phyloP scores from a whole-genome alignment of 2,329 filamentous ascomycete species.

The Diaporthe aspalathi region DNA sequence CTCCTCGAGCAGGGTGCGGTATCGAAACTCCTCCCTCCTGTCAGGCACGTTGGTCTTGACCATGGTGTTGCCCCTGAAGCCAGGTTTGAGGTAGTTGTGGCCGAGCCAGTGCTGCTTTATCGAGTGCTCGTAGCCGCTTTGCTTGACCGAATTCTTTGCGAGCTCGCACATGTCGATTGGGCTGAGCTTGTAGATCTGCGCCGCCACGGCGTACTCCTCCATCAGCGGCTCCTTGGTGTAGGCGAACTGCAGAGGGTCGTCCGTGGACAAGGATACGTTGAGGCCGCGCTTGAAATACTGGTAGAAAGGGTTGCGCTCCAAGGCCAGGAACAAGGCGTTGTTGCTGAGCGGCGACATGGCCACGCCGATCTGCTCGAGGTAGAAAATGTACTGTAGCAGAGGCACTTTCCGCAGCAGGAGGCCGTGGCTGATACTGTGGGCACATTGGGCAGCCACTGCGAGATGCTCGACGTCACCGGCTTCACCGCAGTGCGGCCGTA shows the following conservation, averaged over 20 bases:
- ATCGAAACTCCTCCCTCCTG: slow-evolving; percentile 87
- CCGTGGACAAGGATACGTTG: slow-evolving; percentile 95
- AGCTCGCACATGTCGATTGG: slow-evolving; percentile 99
- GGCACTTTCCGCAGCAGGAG: slow-evolving; percentile 93
- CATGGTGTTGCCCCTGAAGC: slow-evolving; percentile 88
- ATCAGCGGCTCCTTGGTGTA: slow-evolving; percentile 99
- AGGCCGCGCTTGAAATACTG: slow-evolving; percentile 95
- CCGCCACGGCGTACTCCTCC: slow-evolving; percentile 97
- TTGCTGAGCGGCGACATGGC: slow-evolving; percentile 99
- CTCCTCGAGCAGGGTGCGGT: slow-evolving; percentile 88
- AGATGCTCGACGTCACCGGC: slow-evolving; percentile 97
- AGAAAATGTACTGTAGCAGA: slow-evolving; percentile 95
- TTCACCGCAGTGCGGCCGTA: slow-evolving; percentile 95
- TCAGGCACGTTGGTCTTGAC: slow-evolving; percentile 97
- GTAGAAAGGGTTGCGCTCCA: slow-evolving; percentile 96
- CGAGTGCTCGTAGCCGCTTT: slow-evolving; percentile 90
- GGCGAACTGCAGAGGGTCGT: slow-evolving; percentile 96
- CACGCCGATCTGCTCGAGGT: slow-evolving; percentile 96
- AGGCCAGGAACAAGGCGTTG: slow-evolving; percentile 95
- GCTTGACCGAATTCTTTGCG: slow-evolving; percentile 93
- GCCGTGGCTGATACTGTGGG: slow-evolving; percentile 97
- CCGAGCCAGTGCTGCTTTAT: slow-evolving; percentile 96
- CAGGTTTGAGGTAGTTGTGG: slow-evolving; percentile 78
- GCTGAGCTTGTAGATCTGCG: slow-evolving; percentile 97
- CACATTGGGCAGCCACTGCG: slow-evolving; percentile 89